Percentiles rank a stretch among this genome's conserved stretches.
phyloP scores from a whole-genome alignment of 768 basidiomycete species.

The Coprinopsis sp. region DNA sequence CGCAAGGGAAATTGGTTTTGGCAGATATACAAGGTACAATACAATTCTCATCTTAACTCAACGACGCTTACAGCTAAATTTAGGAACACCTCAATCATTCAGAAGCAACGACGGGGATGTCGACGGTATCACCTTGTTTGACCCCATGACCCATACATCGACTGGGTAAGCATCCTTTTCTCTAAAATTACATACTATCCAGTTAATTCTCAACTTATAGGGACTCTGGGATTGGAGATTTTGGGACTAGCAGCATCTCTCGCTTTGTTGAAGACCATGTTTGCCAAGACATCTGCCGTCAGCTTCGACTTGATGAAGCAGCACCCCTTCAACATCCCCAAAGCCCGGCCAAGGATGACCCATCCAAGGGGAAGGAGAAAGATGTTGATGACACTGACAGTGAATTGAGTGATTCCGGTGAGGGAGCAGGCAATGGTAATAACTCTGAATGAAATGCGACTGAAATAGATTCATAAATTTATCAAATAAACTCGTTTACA shows the following conservation, averaged over 20 bases:
- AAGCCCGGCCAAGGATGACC: background rate
- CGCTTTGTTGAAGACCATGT: background rate
- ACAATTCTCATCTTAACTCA: background rate
- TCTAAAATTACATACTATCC: background rate
- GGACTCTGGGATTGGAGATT: slow-evolving; percentile 1
- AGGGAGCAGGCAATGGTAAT: too few relatives aligned
- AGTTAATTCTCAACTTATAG: background rate
- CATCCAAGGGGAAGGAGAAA: background rate
- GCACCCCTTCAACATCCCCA: background rate
- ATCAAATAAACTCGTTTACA: too few relatives aligned
- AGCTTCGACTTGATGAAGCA: background rate
- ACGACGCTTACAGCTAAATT: background rate
- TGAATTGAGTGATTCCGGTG: too few relatives aligned
- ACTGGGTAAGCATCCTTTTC: background rate
- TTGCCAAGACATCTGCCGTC: background rate
- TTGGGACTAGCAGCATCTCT: background rate
- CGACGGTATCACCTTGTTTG: background rate
- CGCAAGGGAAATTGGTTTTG: slow-evolving; percentile 1
- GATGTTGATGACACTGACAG: background rate
- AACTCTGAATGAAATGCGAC: too few relatives aligned
- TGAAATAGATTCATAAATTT: too few relatives aligned
- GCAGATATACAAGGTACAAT: slow-evolving; percentile 3
- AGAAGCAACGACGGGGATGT: background rate
- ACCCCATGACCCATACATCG: background rate
- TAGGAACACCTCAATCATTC: background rate